Conservation (phyloP, 768 basidiomycete species). For the Boletellus ananas region DNA sequence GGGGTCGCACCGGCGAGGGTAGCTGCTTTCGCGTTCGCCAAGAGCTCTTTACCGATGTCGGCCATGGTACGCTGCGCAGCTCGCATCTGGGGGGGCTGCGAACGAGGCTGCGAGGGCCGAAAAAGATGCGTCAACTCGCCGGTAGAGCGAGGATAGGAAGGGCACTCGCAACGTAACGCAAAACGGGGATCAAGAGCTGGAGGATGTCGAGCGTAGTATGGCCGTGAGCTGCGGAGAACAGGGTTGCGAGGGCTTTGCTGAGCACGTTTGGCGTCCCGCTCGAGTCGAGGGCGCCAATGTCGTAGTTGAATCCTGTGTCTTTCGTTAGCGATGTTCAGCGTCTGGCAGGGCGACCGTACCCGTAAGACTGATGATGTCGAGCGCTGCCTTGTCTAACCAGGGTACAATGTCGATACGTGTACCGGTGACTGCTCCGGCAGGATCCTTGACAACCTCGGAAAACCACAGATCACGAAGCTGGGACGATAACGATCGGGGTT, state of each 20-base stretch:
- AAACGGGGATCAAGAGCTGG: neutral
- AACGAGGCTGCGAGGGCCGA: neutral
- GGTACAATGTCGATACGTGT: neutral
- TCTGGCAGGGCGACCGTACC: neutral
- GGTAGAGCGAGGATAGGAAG: too few relatives aligned
- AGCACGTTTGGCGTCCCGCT: neutral
- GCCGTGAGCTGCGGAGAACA: neutral
- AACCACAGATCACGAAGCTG: neutral
- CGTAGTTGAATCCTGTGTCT: neutral
- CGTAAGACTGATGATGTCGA: neutral
- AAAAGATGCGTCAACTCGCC: too few relatives aligned
- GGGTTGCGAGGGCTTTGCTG: neutral
- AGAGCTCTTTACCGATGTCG: neutral
- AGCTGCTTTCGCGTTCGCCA: constrained; percentile 5
- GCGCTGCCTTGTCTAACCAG: neutral
- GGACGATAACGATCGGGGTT: neutral
- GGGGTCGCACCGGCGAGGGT: constrained; percentile 22
- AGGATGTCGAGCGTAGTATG: neutral
- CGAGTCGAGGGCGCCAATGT: neutral
- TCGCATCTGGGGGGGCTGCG: neutral
- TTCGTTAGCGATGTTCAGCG: neutral
- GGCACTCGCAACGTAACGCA: neutral
- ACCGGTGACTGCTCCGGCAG: neutral
- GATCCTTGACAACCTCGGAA: neutral
- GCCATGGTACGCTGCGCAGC: neutral